Evolutionary conservation across 441 rosid species (phyloP).

Genomic region (Gossypium gossypioides): DNA sequence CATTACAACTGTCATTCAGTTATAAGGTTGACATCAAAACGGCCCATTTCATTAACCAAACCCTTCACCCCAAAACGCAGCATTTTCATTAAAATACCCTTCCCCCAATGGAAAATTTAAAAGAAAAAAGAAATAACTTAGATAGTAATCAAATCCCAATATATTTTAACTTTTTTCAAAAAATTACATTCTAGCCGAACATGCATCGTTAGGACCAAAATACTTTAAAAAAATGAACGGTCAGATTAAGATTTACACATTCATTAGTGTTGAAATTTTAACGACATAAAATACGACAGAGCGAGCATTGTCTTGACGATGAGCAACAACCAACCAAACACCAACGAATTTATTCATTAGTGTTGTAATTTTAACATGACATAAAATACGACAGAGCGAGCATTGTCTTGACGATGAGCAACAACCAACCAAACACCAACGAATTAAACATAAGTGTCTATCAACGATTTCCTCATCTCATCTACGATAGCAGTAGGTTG

Average conservation of each 20-base stretch:
- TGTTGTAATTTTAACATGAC: neutral
- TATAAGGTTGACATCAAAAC: too few species aligned
- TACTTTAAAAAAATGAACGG: too few species aligned
- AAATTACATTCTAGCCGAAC: too few species aligned
- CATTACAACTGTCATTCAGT: too few species aligned
- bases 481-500: slow-evolving; percentile 69
- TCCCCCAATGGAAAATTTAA: too few species aligned
- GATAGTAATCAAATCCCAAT: too few species aligned
- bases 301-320: neutral
- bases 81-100: too few species aligned
- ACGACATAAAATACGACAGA: neutral
- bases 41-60: too few species aligned
- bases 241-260: neutral
- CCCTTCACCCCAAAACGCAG: too few species aligned
- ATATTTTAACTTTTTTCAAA: too few species aligned
- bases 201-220: neutral
- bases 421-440: neutral
- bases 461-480: slow-evolving; percentile 89
- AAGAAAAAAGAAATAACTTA: too few species aligned
- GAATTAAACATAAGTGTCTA: slow-evolving; percentile 59
- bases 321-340: neutral
- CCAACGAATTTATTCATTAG: slow-evolving; percentile 8
- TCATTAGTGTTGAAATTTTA: neutral
- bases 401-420: neutral
- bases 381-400: neutral